phyloP scores from a whole-genome alignment of 1,284 basidiomycete genomes.

The Microbotryomycetes sp. region DNA sequence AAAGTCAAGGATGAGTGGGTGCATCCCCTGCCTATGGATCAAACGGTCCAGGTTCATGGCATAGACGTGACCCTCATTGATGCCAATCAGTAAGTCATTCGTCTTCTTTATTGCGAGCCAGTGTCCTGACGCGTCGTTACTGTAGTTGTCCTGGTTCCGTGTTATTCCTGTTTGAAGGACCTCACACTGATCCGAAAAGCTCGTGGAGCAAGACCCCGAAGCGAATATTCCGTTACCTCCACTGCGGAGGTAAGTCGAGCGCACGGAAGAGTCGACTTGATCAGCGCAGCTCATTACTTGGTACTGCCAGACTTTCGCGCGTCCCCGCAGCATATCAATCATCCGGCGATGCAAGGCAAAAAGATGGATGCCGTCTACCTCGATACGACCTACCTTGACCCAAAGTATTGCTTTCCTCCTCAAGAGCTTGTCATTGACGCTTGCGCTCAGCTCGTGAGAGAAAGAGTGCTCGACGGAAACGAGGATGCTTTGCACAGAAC shows the following conservation, averaged over 20 bases:
- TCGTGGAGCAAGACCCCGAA: constrained; percentile 55
- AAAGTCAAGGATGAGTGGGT: constrained; percentile 82
- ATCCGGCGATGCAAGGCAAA: constrained; percentile 70
- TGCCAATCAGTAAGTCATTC: constrained; percentile 73
- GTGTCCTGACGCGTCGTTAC: background rate
- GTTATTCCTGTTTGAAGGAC: constrained; percentile 87
- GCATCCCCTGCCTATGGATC: constrained; percentile 72
- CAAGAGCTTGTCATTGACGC: constrained; percentile 87
- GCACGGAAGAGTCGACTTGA: too few relatives aligned
- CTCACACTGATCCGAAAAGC: constrained; percentile 82
- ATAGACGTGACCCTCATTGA: constrained; percentile 89
- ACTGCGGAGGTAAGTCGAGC: constrained; percentile 83
- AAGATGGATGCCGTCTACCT: constrained; percentile 81
- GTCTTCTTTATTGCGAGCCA: background rate
- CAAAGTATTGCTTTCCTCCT: constrained; percentile 90
- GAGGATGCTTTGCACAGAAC: constrained; percentile 28
- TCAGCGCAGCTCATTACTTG: background rate
- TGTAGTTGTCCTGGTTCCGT: constrained; percentile 74
- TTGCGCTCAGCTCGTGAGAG: constrained; percentile 71
- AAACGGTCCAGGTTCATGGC: constrained; percentile 64
- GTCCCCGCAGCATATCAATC: constrained; percentile 68
- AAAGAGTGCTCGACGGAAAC: constrained; percentile 46
- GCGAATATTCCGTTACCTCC: constrained; percentile 75
- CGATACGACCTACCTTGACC: constrained; percentile 93
- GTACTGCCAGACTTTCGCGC: constrained; percentile 39